Evolutionary conservation across 169 alveolate genomes (phyloP).

Genomic region (Cryptosporidium ryanae): DNA sequence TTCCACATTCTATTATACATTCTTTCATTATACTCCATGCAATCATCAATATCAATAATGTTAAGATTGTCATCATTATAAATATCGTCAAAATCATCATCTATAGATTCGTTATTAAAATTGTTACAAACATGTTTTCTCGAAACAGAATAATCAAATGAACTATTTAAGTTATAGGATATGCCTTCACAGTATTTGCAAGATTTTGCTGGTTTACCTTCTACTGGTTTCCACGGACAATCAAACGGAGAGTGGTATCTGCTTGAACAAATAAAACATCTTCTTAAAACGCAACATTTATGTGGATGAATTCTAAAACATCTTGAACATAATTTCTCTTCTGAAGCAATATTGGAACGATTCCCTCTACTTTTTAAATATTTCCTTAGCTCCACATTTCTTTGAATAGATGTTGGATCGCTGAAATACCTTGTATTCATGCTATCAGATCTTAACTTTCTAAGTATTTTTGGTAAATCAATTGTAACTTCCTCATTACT

Average conservation of each 20-base stretch:
- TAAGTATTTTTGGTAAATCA: neutral
- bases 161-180: conserved; percentile 10
- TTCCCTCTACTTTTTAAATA: neutral
- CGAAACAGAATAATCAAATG: neutral
- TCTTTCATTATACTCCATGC: too few relatives aligned
- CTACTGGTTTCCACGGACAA: conserved; percentile 33
- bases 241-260: conserved; percentile 1
- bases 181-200: conserved; percentile 31
- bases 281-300: neutral
- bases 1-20: too few relatives aligned
- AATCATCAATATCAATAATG: too few relatives aligned
- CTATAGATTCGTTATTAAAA: neutral
- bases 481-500: conserved; percentile 10
- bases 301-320: conserved; percentile 29
- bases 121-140: conserved; percentile 31
- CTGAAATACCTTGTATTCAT: conserved; percentile 1
- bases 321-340: conserved; percentile 1
- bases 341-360: neutral
- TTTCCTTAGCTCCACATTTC: neutral
- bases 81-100: neutral
- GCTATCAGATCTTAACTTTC: neutral
- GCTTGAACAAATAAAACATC: conserved; percentile 48
- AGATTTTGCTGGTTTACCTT: neutral
- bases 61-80: too few relatives aligned
- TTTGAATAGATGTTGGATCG: neutral